phyloP scores from a whole-genome alignment of 345 rosid genomes.

The Sisymbrium altissimum region DNA sequence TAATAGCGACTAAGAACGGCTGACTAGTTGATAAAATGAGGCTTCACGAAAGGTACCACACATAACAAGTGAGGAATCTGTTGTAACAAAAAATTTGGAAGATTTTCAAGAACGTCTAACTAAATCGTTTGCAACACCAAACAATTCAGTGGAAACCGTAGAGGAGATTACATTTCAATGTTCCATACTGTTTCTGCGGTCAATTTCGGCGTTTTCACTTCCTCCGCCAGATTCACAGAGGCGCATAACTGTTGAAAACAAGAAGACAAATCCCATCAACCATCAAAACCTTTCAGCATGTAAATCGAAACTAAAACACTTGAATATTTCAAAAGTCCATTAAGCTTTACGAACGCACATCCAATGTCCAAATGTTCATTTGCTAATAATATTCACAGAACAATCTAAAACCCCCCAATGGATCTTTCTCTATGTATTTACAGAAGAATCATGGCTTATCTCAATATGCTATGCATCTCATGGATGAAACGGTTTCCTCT shows the following conservation, averaged over 20 bases:
- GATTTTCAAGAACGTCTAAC: not conserved
- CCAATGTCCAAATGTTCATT: not conserved
- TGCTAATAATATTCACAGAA: not conserved
- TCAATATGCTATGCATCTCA: not conserved
- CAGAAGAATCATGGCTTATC: not conserved
- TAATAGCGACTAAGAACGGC: not conserved
- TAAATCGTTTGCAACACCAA: not conserved
- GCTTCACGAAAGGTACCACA: not conserved
- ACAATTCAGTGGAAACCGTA: not conserved
- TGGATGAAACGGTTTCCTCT: not conserved
- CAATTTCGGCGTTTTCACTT: constrained; percentile 57
- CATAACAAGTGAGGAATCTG: too few species aligned
- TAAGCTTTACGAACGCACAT: not conserved
- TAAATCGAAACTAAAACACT: not conserved
- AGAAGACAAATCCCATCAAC: not conserved
- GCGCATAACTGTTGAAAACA: constrained; percentile 47
- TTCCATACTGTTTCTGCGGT: constrained; percentile 78
- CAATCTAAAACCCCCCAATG: not conserved
- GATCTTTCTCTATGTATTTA: not conserved
- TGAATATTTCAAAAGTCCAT: not conserved
- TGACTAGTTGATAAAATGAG: not conserved
- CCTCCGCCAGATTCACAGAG: constrained; percentile 64
- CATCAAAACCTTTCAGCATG: not conserved
- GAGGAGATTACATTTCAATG: constrained; percentile 49
- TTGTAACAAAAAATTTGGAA: not conserved